These are phyloP conservation scores for Phialophora macrospora DNA, from an alignment of 2,329 filamentous ascomycete genomes.

Conservation along the genomic window DNA sequence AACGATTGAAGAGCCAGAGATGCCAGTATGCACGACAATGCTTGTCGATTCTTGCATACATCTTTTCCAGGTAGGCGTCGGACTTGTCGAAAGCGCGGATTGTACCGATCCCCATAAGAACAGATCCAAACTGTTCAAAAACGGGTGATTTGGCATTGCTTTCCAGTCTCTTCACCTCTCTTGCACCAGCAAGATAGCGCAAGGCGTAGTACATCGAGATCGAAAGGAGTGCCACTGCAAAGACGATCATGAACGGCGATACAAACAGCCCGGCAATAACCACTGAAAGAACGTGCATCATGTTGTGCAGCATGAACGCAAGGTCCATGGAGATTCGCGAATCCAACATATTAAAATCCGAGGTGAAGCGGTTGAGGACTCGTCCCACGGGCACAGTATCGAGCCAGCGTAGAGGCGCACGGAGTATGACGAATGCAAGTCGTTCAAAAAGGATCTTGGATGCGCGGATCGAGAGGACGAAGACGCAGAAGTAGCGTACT, in stretches of 20 bases:
- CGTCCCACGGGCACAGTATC: conserved; percentile 79
- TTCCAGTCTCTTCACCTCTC: conserved; percentile 77
- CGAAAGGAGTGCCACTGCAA: conserved; percentile 63
- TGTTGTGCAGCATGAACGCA: conserved; percentile 63
- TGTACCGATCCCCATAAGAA: conserved; percentile 72
- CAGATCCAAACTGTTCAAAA: conserved; percentile 77
- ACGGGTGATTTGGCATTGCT: conserved; percentile 77
- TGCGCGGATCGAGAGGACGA: conserved; percentile 68
- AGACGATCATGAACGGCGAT: conserved; percentile 67
- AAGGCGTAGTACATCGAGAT: conserved; percentile 64
- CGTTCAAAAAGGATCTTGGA: conserved; percentile 71
- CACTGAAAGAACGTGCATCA: conserved; percentile 67
- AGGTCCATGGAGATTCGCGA: conserved; percentile 68
- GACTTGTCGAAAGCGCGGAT: conserved; percentile 76
- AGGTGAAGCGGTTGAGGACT: conserved; percentile 76
- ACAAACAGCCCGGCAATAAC: conserved; percentile 70
- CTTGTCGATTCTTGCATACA: conserved; percentile 71
- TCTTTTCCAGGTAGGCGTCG: conserved; percentile 68
- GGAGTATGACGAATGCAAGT: conserved; percentile 69
- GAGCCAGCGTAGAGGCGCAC: conserved; percentile 76
- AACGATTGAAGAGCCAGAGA: conserved; percentile 74
- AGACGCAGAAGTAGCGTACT: conserved; percentile 66
- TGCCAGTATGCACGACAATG: conserved; percentile 70
- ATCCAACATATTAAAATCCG: conserved; percentile 77
- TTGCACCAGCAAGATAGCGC: conserved; percentile 70